Conservation (phyloP, 805 yeast species). For the Candida oleophila region DNA sequence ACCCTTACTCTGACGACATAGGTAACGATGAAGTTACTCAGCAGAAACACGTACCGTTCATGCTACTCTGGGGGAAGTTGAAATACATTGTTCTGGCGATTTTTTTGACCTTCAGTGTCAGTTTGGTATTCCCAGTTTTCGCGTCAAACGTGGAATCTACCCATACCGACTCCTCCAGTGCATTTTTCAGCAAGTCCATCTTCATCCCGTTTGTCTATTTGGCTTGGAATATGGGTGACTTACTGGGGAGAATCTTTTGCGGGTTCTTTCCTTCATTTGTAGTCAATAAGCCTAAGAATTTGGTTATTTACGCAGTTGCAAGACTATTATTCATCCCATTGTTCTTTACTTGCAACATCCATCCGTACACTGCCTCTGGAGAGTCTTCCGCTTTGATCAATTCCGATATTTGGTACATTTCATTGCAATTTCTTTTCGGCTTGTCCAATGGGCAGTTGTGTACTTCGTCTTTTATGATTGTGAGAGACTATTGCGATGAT, state of each 20-base stretch:
- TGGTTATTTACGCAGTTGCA: conserved; percentile 54
- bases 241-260: conserved; percentile 72
- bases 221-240: conserved; percentile 88
- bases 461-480: conserved; percentile 76
- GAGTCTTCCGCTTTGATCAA: conserved; percentile 40
- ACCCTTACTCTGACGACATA: neutral
- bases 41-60: conserved; percentile 54
- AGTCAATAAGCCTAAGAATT: conserved; percentile 39
- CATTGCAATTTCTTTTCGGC: conserved; percentile 78
- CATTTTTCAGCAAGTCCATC: conserved; percentile 47
- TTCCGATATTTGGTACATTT: conserved; percentile 66
- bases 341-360: conserved; percentile 65
- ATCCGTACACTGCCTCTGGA: conserved; percentile 26
- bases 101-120: conserved; percentile 67
- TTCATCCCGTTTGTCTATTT: conserved; percentile 76
- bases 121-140: conserved; percentile 86
- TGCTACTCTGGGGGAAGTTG: conserved; percentile 59
- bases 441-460: conserved; percentile 83
- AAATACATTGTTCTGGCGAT: conserved; percentile 66
- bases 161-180: conserved; percentile 24
- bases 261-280: conserved; percentile 37
- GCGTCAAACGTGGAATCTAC: conserved; percentile 67
- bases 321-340: conserved; percentile 68
- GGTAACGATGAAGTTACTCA: conserved; percentile 14
- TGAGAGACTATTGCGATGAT: conserved; percentile 56